phyloP scores from a whole-genome alignment of 2,329 filamentous ascomycete species.

The Nannizziopsis barbatae region DNA sequence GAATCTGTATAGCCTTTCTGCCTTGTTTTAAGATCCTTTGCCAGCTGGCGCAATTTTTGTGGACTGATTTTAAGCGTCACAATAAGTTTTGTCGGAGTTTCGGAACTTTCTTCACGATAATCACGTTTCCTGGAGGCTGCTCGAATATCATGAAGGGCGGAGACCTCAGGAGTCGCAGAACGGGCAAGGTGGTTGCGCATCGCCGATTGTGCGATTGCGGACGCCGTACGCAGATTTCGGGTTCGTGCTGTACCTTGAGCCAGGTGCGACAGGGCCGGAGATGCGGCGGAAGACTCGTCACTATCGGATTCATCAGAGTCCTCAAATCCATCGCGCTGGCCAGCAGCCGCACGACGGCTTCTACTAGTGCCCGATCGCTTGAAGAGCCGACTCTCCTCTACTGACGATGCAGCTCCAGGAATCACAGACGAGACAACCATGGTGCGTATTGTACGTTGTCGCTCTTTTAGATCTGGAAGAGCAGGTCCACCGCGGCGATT shows the following conservation, averaged over 20 bases:
- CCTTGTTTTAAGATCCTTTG: slow-evolving; percentile 44
- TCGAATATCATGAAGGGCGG: slow-evolving; percentile 60
- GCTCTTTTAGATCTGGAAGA: slow-evolving; percentile 89
- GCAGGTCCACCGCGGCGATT: slow-evolving; percentile 86
- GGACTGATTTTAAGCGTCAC: slow-evolving; percentile 65
- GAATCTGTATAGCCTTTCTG: slow-evolving; percentile 31
- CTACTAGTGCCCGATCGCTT: slow-evolving; percentile 58
- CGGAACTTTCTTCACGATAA: slow-evolving; percentile 65
- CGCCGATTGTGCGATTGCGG: slow-evolving; percentile 72
- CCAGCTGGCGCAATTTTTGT: slow-evolving; percentile 57
- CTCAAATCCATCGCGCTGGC: slow-evolving; percentile 49
- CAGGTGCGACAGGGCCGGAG: slow-evolving; percentile 64
- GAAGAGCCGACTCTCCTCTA: slow-evolving; percentile 79
- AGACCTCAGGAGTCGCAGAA: slow-evolving; percentile 74
- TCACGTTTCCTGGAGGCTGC: slow-evolving; percentile 53
- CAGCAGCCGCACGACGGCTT: slow-evolving; percentile 45
- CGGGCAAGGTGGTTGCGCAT: slow-evolving; percentile 64
- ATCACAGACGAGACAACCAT: slow-evolving; percentile 86
- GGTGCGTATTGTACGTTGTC: slow-evolving; percentile 84
- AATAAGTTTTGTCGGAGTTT: slow-evolving; percentile 57
- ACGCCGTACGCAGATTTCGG: slow-evolving; percentile 78
- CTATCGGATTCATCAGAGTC: slow-evolving; percentile 88
- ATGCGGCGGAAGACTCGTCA: slow-evolving; percentile 76
- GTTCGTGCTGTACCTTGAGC: slow-evolving; percentile 67
- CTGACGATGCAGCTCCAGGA: slow-evolving; percentile 65